phyloP scores from a whole-genome alignment of 352 stramenopile genomes.

The Aphanomyces stellatus region DNA sequence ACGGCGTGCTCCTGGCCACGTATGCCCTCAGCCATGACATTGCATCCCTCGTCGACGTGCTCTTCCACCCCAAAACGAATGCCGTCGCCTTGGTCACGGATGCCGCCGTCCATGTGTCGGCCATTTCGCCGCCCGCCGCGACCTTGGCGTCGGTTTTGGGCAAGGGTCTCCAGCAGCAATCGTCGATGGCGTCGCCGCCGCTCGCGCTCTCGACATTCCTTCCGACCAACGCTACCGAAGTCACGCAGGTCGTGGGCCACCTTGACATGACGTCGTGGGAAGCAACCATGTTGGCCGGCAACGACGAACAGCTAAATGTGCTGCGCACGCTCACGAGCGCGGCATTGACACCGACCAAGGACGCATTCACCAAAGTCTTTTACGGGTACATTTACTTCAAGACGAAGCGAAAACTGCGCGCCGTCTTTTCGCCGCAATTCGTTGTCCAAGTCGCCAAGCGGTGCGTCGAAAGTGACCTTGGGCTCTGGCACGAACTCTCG shows the following conservation, averaged over 20 bases:
- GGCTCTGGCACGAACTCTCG: slow-evolving; percentile 45
- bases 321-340: neutral
- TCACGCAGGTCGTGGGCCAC: neutral
- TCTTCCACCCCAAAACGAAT: neutral
- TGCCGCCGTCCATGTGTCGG: neutral
- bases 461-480: slow-evolving; percentile 49
- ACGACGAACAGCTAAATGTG: slow-evolving; percentile 1
- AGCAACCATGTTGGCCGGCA: neutral
- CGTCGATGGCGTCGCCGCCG: neutral
- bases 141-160: slow-evolving; percentile 14
- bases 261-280: slow-evolving; percentile 5
- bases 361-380: neutral
- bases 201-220: slow-evolving; percentile 6
- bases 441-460: slow-evolving; percentile 45
- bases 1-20: neutral
- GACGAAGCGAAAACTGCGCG: neutral
- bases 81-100: slow-evolving; percentile 8
- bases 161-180: too few species aligned
- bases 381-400: slow-evolving; percentile 15
- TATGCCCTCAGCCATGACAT: neutral
- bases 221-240: neutral
- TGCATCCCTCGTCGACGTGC: neutral
- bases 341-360: neutral
- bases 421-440: slow-evolving; percentile 46
- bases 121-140: neutral